Conservation (phyloP, 2,329 filamentous ascomycete genomes). For the Epichloe coenophiala region DNA sequence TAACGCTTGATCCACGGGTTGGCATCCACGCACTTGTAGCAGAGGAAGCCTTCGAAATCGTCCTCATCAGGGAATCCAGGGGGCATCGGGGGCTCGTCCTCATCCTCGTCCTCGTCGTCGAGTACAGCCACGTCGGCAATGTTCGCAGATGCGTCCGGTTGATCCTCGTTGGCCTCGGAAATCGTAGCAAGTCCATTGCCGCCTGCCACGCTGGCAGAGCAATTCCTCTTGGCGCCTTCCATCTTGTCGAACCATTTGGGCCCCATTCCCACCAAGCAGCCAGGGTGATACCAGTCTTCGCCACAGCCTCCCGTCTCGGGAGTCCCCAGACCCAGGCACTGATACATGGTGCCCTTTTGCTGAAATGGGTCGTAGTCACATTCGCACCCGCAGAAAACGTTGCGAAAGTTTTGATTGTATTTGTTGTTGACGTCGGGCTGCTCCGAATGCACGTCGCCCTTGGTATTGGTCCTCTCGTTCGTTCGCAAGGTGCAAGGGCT, state of each 20-base stretch:
- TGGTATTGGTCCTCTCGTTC: slow-evolving; percentile 58
- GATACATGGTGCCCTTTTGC: slow-evolving; percentile 96
- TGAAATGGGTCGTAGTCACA: slow-evolving; percentile 78
- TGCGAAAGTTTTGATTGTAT: slow-evolving; percentile 94
- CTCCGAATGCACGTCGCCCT: slow-evolving; percentile 66
- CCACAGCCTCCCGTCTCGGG: slow-evolving; percentile 77
- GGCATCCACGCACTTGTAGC: slow-evolving; percentile 82
- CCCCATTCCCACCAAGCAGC: slow-evolving; percentile 72
- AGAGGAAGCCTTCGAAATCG: slow-evolving; percentile 79
- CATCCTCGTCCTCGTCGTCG: slow-evolving; percentile 37
- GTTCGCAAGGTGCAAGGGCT: slow-evolving; percentile 65
- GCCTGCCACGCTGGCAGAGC: slow-evolving; percentile 3
- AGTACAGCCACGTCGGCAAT: slow-evolving; percentile 18
- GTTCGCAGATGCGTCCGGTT: slow-evolving; percentile 10
- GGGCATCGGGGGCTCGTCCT: slow-evolving; percentile 44
- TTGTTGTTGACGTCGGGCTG: slow-evolving; percentile 59
- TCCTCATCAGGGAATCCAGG: slow-evolving; percentile 82
- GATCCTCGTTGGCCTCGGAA: slow-evolving; percentile 30
- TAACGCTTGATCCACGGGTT: slow-evolving; percentile 89
- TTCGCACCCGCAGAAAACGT: slow-evolving; percentile 80
- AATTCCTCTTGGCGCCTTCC: slow-evolving; percentile 22
- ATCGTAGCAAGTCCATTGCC: slow-evolving; percentile 31
- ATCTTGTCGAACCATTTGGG: slow-evolving; percentile 55
- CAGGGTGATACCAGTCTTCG: slow-evolving; percentile 96
- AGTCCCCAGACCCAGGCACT: slow-evolving; percentile 76